phyloP scores from a whole-genome alignment of 2,329 filamentous ascomycete genomes.

The Cladosporium sp. region DNA sequence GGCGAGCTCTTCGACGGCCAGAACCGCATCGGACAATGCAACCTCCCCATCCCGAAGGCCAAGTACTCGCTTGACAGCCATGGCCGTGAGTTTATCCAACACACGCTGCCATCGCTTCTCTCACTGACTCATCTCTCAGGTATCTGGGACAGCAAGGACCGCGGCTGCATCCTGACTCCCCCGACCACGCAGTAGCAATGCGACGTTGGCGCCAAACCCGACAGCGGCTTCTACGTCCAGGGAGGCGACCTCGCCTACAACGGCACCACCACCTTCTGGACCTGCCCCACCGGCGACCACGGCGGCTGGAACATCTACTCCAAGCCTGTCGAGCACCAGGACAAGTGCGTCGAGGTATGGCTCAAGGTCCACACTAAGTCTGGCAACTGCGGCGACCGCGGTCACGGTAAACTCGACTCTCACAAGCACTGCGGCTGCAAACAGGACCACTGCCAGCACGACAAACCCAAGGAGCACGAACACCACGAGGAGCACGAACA shows the following conservation, averaged over 20 bases:
- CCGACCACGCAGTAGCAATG: slow-evolving; percentile 64
- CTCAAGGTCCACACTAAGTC: slow-evolving; percentile 14
- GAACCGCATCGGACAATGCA: slow-evolving; percentile 55
- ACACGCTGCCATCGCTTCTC: background rate
- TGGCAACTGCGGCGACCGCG: background rate
- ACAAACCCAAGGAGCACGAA: background rate
- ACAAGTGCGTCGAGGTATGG: slow-evolving; percentile 53
- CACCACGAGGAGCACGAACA: background rate
- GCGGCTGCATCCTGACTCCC: slow-evolving; percentile 65
- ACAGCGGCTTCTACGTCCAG: slow-evolving; percentile 59
- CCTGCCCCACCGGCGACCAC: slow-evolving; percentile 60
- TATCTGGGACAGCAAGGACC: slow-evolving; percentile 58
- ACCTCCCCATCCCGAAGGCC: slow-evolving; percentile 43
- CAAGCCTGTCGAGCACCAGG: slow-evolving; percentile 43
- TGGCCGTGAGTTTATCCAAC: slow-evolving; percentile 38
- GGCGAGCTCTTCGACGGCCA: slow-evolving; percentile 66
- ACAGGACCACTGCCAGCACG: background rate
- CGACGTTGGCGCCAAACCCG: slow-evolving; percentile 55
- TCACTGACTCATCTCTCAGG: slow-evolving; percentile 22
- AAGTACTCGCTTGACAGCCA: slow-evolving; percentile 59
- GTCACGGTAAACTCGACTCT: background rate
- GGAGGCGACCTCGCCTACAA: slow-evolving; percentile 55
- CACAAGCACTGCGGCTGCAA: background rate
- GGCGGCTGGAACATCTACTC: slow-evolving; percentile 58
- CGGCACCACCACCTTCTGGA: slow-evolving; percentile 57